Evolutionary conservation across 1,139 yeast genomes (phyloP).

Genomic region (Groenewaldozyma sp.): DNA sequence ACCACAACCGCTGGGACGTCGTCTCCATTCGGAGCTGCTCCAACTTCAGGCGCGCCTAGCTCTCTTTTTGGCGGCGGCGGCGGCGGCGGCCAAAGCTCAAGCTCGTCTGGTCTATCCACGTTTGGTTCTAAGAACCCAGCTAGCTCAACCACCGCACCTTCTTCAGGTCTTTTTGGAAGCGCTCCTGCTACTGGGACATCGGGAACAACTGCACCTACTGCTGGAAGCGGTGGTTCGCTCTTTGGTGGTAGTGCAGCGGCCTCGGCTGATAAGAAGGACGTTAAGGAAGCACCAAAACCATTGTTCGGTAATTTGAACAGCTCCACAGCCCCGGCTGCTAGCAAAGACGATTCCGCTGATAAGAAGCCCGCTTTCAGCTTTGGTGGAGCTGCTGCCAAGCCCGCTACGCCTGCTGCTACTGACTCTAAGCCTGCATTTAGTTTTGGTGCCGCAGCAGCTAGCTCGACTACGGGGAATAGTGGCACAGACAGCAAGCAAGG

Average conservation of each 20-base stretch:
- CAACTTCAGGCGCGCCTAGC: background rate
- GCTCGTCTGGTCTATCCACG: too few relatives aligned
- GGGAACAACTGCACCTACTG: background rate
- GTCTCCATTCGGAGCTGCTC: background rate
- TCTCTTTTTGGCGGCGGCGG: background rate
- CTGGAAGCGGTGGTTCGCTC: conserved; percentile 2
- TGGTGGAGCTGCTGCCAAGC: conserved; percentile 7
- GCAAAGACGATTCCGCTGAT: conserved; percentile 6
- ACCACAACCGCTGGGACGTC: conserved; percentile 1
- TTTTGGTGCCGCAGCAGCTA: conserved; percentile 1
- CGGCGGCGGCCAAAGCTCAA: background rate
- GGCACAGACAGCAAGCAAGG: conserved; percentile 8
- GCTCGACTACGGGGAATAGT: background rate
- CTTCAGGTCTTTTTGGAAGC: conserved; percentile 4
- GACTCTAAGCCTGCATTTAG: background rate
- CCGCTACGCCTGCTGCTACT: conserved; percentile 5
- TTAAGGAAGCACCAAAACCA: too few relatives aligned
- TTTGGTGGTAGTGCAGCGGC: conserved; percentile 1
- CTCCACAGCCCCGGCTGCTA: too few relatives aligned
- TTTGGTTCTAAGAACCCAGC: too few relatives aligned
- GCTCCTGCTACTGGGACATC: conserved; percentile 3
- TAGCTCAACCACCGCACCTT: too few relatives aligned
- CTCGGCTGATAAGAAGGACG: background rate
- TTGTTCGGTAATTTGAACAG: too few relatives aligned
- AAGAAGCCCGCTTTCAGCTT: conserved; percentile 10